phyloP scores from a whole-genome alignment of 2,329 filamentous ascomycete genomes.

The Colletotrichum gigasporum region DNA sequence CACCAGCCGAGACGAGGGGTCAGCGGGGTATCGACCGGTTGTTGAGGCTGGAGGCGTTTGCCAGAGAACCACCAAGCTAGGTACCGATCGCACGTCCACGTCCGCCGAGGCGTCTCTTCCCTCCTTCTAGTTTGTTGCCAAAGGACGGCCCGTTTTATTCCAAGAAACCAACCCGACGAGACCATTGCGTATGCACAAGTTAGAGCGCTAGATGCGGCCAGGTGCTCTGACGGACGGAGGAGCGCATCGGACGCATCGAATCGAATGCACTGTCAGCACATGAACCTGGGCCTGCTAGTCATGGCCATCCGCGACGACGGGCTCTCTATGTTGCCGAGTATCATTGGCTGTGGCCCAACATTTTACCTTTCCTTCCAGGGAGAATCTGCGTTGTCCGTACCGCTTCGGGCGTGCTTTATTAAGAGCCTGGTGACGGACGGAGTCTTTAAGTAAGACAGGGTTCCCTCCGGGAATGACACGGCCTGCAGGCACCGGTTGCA shows the following conservation, averaged over 20 bases:
- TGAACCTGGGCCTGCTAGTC: not conserved
- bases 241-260: not conserved
- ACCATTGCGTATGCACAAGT: not conserved
- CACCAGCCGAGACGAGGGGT: conserved; percentile 16
- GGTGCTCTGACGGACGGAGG: not conserved
- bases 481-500: not conserved
- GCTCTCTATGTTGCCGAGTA: not conserved
- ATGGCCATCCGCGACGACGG: not conserved
- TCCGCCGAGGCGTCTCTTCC: conserved; percentile 1
- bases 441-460: not conserved
- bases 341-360: not conserved
- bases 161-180: not conserved
- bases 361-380: not conserved
- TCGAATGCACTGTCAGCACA: not conserved
- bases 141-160: conserved; percentile 7
- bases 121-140: not conserved
- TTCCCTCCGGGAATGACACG: not conserved
- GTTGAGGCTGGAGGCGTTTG: conserved; percentile 4
- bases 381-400: not conserved
- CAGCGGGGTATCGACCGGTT: conserved; percentile 6
- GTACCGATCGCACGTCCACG: not conserved
- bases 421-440: not conserved
- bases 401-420: not conserved
- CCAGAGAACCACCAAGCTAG: not conserved
- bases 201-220: not conserved